A percentile compares a stretch with the other conserved stretches of the same genome.
Conservation (phyloP, 2,329 filamentous ascomycete species). For the Macrophomina tecta region DNA sequence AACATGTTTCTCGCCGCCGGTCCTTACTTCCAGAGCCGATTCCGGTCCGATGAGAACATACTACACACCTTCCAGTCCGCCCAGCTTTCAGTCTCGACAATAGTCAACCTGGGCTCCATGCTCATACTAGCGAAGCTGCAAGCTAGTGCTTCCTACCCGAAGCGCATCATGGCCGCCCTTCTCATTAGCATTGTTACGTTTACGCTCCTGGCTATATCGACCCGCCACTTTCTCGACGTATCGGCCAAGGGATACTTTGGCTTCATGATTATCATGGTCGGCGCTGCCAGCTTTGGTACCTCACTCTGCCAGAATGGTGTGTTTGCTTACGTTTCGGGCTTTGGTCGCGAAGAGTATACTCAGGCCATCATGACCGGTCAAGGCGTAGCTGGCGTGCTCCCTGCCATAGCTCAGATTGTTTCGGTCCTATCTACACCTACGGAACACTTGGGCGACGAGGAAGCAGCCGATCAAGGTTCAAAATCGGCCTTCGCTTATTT, state of each 20-base stretch:
- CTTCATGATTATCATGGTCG: slow-evolving; percentile 84
- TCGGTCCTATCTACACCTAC: slow-evolving; percentile 73
- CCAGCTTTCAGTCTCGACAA: slow-evolving; percentile 83
- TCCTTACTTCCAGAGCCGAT: slow-evolving; percentile 88
- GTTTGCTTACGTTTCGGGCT: slow-evolving; percentile 88
- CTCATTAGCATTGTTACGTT: slow-evolving; percentile 80
- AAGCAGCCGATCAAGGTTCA: slow-evolving; percentile 52
- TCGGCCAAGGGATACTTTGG: slow-evolving; percentile 73
- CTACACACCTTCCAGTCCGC: slow-evolving; percentile 85
- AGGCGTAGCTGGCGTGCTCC: slow-evolving; percentile 87
- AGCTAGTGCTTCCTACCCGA: slow-evolving; percentile 82
- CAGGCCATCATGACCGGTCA: slow-evolving; percentile 97
- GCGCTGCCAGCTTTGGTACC: slow-evolving; percentile 77
- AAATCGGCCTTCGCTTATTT: slow-evolving; percentile 90
- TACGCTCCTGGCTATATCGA: slow-evolving; percentile 78
- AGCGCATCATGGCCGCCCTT: slow-evolving; percentile 80
- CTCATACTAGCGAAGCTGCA: slow-evolving; percentile 81
- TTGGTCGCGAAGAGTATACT: slow-evolving; percentile 85
- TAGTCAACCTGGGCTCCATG: slow-evolving; percentile 80
- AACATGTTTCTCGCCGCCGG: slow-evolving; percentile 98
- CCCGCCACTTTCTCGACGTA: slow-evolving; percentile 67
- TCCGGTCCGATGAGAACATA: slow-evolving; percentile 73
- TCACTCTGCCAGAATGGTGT: slow-evolving; percentile 92
- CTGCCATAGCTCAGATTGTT: slow-evolving; percentile 83
- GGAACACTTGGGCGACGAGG: slow-evolving; percentile 34